Evolutionary conservation across 257 asterid genomes (phyloP).

Genomic region (Solanum tarapatanum): DNA sequence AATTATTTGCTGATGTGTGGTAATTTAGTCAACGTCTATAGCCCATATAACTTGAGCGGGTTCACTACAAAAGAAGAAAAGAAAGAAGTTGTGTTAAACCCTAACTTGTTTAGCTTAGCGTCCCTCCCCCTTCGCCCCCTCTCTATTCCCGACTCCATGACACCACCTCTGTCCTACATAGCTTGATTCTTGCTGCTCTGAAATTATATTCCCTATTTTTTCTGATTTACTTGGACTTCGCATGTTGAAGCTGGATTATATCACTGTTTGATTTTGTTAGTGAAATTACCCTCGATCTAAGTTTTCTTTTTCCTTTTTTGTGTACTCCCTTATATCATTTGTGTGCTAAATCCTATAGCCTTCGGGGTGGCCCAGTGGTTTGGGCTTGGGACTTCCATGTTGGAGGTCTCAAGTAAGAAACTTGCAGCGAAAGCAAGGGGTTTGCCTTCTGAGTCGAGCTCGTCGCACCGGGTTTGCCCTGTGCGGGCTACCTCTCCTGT

Average conservation of each 20-base stretch:
- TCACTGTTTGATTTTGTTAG: background rate
- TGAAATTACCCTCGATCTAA: background rate
- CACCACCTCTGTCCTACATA: background rate
- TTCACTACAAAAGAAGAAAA: background rate
- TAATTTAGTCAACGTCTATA: background rate
- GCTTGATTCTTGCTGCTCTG: background rate
- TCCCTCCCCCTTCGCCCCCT: too few relatives aligned
- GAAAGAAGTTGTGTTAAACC: background rate
- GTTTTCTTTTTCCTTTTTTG: background rate
- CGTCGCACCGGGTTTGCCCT: background rate
- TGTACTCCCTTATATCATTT: background rate
- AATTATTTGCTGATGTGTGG: background rate
- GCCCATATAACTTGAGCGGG: background rate
- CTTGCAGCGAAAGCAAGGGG: background rate
- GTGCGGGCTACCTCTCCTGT: background rate
- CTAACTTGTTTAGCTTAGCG: background rate
- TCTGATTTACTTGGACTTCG: background rate
- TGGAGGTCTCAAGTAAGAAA: background rate
- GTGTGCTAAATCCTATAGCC: background rate
- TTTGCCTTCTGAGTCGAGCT: background rate
- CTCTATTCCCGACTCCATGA: background rate
- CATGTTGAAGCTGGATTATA: background rate
- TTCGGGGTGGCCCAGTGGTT: background rate
- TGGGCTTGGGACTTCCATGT: background rate
- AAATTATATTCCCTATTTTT: background rate